Conservation (phyloP, 306 rosid genomes). For the Malus sieversii region DNA sequence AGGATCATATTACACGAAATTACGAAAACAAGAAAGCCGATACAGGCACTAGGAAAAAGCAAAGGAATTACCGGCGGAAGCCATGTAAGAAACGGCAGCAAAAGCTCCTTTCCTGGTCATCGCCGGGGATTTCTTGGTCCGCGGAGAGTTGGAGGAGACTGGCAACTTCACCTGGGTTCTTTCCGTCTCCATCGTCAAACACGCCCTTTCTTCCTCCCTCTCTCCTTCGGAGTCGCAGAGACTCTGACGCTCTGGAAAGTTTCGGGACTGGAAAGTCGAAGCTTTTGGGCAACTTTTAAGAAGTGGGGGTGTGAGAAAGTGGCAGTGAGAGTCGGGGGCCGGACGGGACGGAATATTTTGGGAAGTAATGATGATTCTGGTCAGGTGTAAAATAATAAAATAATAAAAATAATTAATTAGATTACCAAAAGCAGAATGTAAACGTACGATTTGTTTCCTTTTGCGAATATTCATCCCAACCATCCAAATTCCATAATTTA, state of each 20-base stretch:
- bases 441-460: too few relatives aligned
- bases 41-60: not conserved
- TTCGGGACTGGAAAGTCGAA: not conserved
- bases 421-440: too few relatives aligned
- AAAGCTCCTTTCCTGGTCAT: conserved; percentile 54
- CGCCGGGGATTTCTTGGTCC: conserved; percentile 25
- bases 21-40: not conserved
- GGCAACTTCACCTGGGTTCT: conserved; percentile 22
- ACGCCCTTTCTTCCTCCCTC: not conserved
- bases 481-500: too few relatives aligned
- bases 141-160: conserved; percentile 11
- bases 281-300: not conserved
- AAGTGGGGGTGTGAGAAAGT: not conserved
- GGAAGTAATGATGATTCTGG: not conserved
- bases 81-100: conserved; percentile 68
- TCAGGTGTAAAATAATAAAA: not conserved
- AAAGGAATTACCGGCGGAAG: conserved; percentile 37
- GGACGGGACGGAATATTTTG: not conserved
- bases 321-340: not conserved
- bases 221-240: not conserved
- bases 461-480: too few relatives aligned
- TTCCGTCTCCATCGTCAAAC: conserved; percentile 26
- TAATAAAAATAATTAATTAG: too few relatives aligned
- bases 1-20: not conserved
- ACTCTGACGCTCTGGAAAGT: not conserved